Percentiles rank a stretch among this genome's conserved stretches.
phyloP scores from a whole-genome alignment of 768 basidiomycete genomes.

The Hemileccinum rubropunctum region DNA sequence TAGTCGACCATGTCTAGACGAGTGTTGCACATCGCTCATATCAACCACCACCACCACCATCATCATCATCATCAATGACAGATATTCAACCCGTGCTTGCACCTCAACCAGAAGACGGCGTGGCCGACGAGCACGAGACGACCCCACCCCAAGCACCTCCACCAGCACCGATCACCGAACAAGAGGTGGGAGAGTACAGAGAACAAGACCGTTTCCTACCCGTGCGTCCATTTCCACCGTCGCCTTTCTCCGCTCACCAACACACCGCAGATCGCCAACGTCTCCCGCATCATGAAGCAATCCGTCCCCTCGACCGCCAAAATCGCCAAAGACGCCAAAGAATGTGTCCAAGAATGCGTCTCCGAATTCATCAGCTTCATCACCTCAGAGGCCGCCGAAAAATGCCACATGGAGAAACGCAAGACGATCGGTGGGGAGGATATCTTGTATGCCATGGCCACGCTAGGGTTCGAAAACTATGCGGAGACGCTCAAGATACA shows the following conservation, averaged over 20 bases:
- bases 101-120: constrained; percentile 39
- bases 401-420: constrained; percentile 90
- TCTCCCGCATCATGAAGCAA: constrained; percentile 96
- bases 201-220: constrained; percentile 97
- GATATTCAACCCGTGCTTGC: constrained; percentile 38
- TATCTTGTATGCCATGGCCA: constrained; percentile 90
- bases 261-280: constrained; percentile 81
- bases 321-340: constrained; percentile 97
- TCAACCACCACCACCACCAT: background rate
- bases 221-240: constrained; percentile 42
- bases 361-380: constrained; percentile 99
- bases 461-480: constrained; percentile 93
- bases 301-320: constrained; percentile 88
- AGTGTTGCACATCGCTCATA: background rate
- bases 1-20: background rate
- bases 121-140: constrained; percentile 27
- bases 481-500: constrained; percentile 91
- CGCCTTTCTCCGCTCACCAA: background rate
- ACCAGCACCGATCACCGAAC: constrained; percentile 79
- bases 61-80: constrained; percentile 21
- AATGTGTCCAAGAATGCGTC: constrained; percentile 97
- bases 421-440: constrained; percentile 99
- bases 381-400: constrained; percentile 94
- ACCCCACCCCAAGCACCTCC: constrained; percentile 45
- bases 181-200: constrained; percentile 90